phyloP scores from a whole-genome alignment of 1,139 yeast species.

The Protomyces lactucae-debilis region DNA sequence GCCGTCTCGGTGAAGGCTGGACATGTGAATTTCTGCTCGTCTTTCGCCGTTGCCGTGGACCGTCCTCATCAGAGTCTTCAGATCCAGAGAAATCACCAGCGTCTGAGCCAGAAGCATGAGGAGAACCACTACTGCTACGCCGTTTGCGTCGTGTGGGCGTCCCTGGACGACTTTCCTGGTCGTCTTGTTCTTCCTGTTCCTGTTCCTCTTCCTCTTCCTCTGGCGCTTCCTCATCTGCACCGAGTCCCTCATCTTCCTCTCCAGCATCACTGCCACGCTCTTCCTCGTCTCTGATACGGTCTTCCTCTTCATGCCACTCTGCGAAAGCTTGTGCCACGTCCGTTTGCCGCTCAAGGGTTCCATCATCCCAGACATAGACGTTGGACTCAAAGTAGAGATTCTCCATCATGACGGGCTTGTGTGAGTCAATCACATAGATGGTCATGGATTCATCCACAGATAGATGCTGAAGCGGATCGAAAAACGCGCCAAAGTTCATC shows the following conservation, averaged over 20 bases:
- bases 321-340: conserved; percentile 32
- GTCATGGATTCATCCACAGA: conserved; percentile 46
- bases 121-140: neutral
- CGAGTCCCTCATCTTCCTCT: conserved; percentile 29
- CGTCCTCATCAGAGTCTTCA: neutral
- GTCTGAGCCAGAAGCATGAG: conserved; percentile 27
- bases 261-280: neutral
- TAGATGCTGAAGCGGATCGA: conserved; percentile 75
- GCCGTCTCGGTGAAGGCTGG: conserved; percentile 33
- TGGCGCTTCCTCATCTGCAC: conserved; percentile 11
- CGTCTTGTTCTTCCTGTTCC: conserved; percentile 38
- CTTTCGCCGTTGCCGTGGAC: conserved; percentile 19
- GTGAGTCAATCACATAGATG: conserved; percentile 82
- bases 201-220: conserved; percentile 36
- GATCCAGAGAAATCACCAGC: neutral
- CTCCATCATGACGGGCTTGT: conserved; percentile 93
- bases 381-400: conserved; percentile 82
- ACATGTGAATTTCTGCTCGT: conserved; percentile 28
- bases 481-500: conserved; percentile 93
- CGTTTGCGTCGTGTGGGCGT: neutral
- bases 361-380: conserved; percentile 84
- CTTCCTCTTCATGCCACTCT: conserved; percentile 21
- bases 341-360: conserved; percentile 57
- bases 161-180: neutral
- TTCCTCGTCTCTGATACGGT: neutral